phyloP scores from a whole-genome alignment of 192 early-diverging fungal species.

The Umbelopsis sp. region DNA sequence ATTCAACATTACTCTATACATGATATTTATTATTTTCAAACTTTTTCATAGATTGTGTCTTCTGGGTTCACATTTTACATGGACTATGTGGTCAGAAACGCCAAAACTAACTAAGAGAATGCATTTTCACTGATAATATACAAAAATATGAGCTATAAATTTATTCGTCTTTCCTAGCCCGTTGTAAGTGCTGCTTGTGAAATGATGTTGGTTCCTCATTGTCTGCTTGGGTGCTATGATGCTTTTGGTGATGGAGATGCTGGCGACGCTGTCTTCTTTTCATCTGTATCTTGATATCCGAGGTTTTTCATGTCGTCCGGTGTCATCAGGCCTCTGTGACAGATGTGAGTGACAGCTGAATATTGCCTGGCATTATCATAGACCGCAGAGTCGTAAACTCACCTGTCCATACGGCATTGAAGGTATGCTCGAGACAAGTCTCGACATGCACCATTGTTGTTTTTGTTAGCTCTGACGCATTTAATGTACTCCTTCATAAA shows the following conservation, averaged over 20 bases:
- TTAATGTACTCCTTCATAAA: slow-evolving; percentile 80
- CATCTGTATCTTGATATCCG: slow-evolving; percentile 62
- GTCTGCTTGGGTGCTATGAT: too few relatives aligned
- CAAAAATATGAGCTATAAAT: background rate
- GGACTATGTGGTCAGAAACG: slow-evolving; percentile 34
- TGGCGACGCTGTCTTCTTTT: background rate
- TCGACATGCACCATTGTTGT: slow-evolving; percentile 72
- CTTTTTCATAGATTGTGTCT: slow-evolving; percentile 9
- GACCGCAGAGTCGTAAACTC: slow-evolving; percentile 17
- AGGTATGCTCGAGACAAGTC: slow-evolving; percentile 79
- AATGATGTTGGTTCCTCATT: too few relatives aligned
- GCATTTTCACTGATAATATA: background rate
- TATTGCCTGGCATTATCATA: background rate
- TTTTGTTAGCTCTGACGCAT: slow-evolving; percentile 75
- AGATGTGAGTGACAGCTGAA: slow-evolving; percentile 9
- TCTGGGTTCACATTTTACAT: slow-evolving; percentile 39
- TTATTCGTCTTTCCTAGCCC: background rate
- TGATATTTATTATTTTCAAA: slow-evolving; percentile 5
- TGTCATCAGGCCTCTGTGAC: slow-evolving; percentile 66
- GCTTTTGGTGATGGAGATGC: background rate
- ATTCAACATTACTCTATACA: background rate
- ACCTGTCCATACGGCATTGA: slow-evolving; percentile 91
- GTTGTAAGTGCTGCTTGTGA: background rate
- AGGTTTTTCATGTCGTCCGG: slow-evolving; percentile 68
- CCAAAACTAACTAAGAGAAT: background rate